Evolutionary conservation across 345 rosid species (phyloP), one percentile per base, ranked within the genome.

Genomic region (Aegle marmelos): DNA sequence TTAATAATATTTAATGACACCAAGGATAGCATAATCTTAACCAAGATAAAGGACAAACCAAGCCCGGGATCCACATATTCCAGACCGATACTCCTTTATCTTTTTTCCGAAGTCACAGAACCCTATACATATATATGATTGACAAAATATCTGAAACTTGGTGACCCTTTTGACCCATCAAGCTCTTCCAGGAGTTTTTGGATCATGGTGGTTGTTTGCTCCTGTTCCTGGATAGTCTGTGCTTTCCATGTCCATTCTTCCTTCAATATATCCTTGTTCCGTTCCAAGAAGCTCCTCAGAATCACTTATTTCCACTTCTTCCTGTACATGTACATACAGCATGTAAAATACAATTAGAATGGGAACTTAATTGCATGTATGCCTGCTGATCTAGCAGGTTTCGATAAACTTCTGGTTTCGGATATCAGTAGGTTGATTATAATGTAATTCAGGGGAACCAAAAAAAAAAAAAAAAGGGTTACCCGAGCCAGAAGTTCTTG

Each of bases 141-240:
- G 54, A 68, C 30, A 60, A 72, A 57, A 59, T 28, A 73, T 30
- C 39, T 62, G 31, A 30, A 30, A 6, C 56, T 63, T n/a, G 8
- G 33, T 53, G 57, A 13, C 16, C 68, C 27, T 59, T 17, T 28
- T 37, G 9, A 6, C 0, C 27, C 59, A 75, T 53, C 58, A 86
- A 76, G 79, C 78, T 80, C 80, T 79, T 27, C 87, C 88, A 1
- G 94, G 91, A 30, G 90, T 69, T 83, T 73, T 84, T 9, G 93
- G 96, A 56, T 91, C 89, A 80, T 89, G 96, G 79, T 85, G 84
- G 79, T 86, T 83, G 86, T 91, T 91, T 57, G 93, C 88, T 77
- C 93, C 93, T 56, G 93, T 79, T 57, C 90, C 96, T 53, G 96
- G 90, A 80, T 91, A 91, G 75, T 91, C 96, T 74, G 84, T 85